Percentiles rank a stretch among this genome's conserved stretches.
Evolutionary conservation across 1,284 basidiomycete genomes (phyloP).

Genomic region (Ustilago bromivora): DNA sequence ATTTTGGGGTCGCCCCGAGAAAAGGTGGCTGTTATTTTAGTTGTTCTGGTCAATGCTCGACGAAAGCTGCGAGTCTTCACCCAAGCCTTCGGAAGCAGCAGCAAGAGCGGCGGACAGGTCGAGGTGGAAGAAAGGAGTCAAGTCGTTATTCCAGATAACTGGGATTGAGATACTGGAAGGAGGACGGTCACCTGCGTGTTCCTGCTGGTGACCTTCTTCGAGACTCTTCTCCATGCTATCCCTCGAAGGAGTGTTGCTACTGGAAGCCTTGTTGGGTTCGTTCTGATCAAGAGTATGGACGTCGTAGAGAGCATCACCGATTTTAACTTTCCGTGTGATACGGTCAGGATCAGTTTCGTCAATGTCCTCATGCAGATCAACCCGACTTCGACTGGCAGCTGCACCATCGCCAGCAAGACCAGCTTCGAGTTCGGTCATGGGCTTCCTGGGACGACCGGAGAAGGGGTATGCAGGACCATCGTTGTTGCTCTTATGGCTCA

Average conservation of each 20-base stretch:
- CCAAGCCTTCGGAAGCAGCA: conserved; percentile 72
- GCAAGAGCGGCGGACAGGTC: conserved; percentile 80
- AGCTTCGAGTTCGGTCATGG: conserved; percentile 68
- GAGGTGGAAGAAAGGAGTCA: conserved; percentile 87
- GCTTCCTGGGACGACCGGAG: conserved; percentile 30
- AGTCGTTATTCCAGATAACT: conserved; percentile 69
- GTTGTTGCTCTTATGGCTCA: conserved; percentile 42
- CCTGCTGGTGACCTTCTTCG: conserved; percentile 14
- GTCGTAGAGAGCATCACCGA: conserved; percentile 35
- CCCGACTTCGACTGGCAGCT: conserved; percentile 59
- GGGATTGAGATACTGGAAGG: conserved; percentile 54
- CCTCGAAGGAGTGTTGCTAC: conserved; percentile 11
- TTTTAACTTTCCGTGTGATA: conserved; percentile 67
- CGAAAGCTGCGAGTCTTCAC: conserved; percentile 26
- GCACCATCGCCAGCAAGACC: conserved; percentile 70
- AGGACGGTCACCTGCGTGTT: conserved; percentile 6
- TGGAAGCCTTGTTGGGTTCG: conserved; percentile 1
- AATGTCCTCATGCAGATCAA: conserved; percentile 71
- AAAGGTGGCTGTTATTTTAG: background rate
- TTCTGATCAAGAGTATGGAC: conserved; percentile 22
- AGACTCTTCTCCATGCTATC: conserved; percentile 38
- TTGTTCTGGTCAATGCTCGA: conserved; percentile 27
- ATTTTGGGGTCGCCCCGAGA: background rate
- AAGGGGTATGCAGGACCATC: conserved; percentile 47
- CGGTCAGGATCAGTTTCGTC: conserved; percentile 69